Percentiles rank a stretch among this genome's conserved stretches.
phyloP scores from a whole-genome alignment of 2,329 filamentous ascomycete genomes.

The Emericellopsis cladophorae region DNA sequence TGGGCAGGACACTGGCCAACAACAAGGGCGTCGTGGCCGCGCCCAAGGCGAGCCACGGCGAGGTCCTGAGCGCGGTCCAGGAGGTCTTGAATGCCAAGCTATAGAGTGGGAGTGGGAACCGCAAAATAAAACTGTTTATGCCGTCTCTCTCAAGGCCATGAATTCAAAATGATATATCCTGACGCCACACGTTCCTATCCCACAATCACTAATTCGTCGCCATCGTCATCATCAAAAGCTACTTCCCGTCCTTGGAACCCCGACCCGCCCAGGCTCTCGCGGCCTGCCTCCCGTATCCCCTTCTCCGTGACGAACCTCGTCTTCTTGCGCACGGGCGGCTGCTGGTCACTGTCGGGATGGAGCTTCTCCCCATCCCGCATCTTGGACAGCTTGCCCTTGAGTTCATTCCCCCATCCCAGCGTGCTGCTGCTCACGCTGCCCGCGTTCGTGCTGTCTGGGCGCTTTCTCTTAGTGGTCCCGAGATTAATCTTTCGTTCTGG shows the following conservation, averaged over 20 bases:
- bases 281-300: slow-evolving; percentile 64
- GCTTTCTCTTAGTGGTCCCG: slow-evolving; percentile 49
- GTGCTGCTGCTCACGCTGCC: slow-evolving; percentile 11
- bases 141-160: too few relatives aligned
- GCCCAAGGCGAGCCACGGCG: slow-evolving; percentile 58
- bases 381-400: slow-evolving; percentile 42
- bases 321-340: slow-evolving; percentile 50
- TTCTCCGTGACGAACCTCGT: slow-evolving; percentile 70
- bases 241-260: slow-evolving; percentile 16
- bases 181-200: neutral
- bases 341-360: slow-evolving; percentile 9
- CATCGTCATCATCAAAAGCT: slow-evolving; percentile 28
- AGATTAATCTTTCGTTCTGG: slow-evolving; percentile 36
- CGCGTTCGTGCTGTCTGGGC: slow-evolving; percentile 32
- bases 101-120: slow-evolving; percentile 1
- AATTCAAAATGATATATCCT: too few relatives aligned
- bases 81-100: slow-evolving; percentile 47
- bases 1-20: slow-evolving; percentile 70
- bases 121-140: too few relatives aligned
- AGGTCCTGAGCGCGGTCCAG: slow-evolving; percentile 73
- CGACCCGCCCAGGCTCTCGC: slow-evolving; percentile 53
- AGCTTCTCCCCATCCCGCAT: slow-evolving; percentile 51
- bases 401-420: slow-evolving; percentile 44
- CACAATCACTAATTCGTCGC: slow-evolving; percentile 39
- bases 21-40: slow-evolving; percentile 95